Percentiles rank a stretch among this genome's conserved stretches.
phyloP scores from a whole-genome alignment of 2,329 filamentous ascomycete species.

The Colletotrichum noveboracense region DNA sequence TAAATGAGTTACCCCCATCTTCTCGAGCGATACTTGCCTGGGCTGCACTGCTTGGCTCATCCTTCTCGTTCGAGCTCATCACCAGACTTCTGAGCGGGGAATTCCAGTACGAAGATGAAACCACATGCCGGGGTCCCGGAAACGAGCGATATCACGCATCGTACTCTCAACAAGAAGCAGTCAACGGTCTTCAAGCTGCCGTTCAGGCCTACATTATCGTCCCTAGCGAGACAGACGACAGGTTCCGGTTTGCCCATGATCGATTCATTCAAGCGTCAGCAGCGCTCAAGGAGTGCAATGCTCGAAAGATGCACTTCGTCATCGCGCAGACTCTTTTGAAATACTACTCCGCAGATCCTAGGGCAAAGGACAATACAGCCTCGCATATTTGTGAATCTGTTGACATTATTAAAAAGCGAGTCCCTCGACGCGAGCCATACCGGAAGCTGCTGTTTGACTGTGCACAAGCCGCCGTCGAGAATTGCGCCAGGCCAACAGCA shows the following conservation, averaged over 20 bases:
- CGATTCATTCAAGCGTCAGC: slow-evolving; percentile 80
- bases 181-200: slow-evolving; percentile 81
- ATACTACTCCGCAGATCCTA: slow-evolving; percentile 64
- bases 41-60: slow-evolving; percentile 82
- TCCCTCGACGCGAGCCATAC: slow-evolving; percentile 67
- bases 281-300: slow-evolving; percentile 71
- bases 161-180: slow-evolving; percentile 70
- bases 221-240: slow-evolving; percentile 82
- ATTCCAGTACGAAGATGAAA: slow-evolving; percentile 65
- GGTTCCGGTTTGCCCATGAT: slow-evolving; percentile 88
- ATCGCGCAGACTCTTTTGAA: slow-evolving; percentile 83
- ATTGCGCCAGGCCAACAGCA: slow-evolving; percentile 81
- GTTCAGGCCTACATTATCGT: slow-evolving; percentile 70
- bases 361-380: slow-evolving; percentile 74
- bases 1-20: slow-evolving; percentile 76
- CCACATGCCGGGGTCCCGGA: slow-evolving; percentile 32
- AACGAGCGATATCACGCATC: slow-evolving; percentile 38
- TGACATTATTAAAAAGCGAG: slow-evolving; percentile 72
- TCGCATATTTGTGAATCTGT: slow-evolving; percentile 82
- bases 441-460: slow-evolving; percentile 80
- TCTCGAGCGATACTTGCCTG: slow-evolving; percentile 84
- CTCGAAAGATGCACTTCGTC: slow-evolving; percentile 86
- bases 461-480: slow-evolving; percentile 79
- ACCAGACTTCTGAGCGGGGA: slow-evolving; percentile 78
- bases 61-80: slow-evolving; percentile 84